Conservation (phyloP, 2,329 filamentous ascomycete genomes). For the Helotiales sp. region DNA sequence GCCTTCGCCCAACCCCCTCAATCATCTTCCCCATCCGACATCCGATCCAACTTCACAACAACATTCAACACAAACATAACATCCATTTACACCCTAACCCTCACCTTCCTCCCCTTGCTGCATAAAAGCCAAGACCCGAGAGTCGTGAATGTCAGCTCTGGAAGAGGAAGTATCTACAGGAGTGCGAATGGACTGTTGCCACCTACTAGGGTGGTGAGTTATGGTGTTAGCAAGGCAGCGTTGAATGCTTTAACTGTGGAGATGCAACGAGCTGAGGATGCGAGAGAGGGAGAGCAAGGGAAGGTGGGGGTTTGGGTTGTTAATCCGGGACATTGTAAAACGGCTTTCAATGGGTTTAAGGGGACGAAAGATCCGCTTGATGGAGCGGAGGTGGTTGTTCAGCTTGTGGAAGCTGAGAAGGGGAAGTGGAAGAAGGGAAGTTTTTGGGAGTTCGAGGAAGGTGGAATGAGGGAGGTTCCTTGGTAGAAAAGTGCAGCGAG, state of each 20-base stretch:
- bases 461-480: constrained; percentile 29
- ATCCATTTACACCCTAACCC: constrained; percentile 40
- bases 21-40: constrained; percentile 30
- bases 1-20: constrained; percentile 33
- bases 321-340: constrained; percentile 30
- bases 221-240: constrained; percentile 38
- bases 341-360: constrained; percentile 29
- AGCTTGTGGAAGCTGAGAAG: constrained; percentile 17
- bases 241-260: constrained; percentile 41
- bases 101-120: constrained; percentile 34
- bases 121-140: constrained; percentile 24
- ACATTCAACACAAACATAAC: constrained; percentile 45
- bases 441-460: constrained; percentile 30
- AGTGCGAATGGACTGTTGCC: constrained; percentile 28
- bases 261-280: constrained; percentile 27
- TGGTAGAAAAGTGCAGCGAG: constrained; percentile 25
- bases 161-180: constrained; percentile 28
- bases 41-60: constrained; percentile 37
- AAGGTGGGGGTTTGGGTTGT: constrained; percentile 23
- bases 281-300: constrained; percentile 9
- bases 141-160: constrained; percentile 39
- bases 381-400: constrained; percentile 31
- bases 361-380: constrained; percentile 26
- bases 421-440: constrained; percentile 22
- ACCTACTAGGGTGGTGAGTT: constrained; percentile 33